A percentile compares a stretch with the other conserved stretches of the same genome.
These are phyloP conservation scores for Phoenix roebelenii DNA, from an alignment of 176 grass and related monocot genomes.

Conservation along the genomic window DNA sequence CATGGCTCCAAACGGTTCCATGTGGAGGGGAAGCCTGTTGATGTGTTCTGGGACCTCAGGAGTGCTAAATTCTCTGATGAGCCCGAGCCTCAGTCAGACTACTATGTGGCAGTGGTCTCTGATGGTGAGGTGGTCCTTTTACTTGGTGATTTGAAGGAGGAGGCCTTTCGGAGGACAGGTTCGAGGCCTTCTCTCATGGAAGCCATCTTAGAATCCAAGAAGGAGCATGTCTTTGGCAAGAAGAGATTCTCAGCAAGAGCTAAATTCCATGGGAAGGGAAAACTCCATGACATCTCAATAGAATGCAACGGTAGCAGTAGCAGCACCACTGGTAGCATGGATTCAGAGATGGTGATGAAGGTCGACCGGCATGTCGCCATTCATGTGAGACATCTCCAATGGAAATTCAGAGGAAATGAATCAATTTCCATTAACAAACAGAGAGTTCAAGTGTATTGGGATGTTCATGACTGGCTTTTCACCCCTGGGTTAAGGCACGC, in stretches of 20 bases:
- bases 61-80: constrained; percentile 54
- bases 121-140: constrained; percentile 59
- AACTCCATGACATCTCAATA: constrained; percentile 66
- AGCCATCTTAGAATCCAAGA: constrained; percentile 55
- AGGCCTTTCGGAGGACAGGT: constrained; percentile 52
- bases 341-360: constrained; percentile 76
- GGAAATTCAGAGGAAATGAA: constrained; percentile 95
- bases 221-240: constrained; percentile 85
- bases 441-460: constrained; percentile 81
- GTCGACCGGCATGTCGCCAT: constrained; percentile 45
- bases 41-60: constrained; percentile 81
- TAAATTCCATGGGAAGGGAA: constrained; percentile 57
- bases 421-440: constrained; percentile 57
- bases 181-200: constrained; percentile 47
- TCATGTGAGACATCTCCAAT: constrained; percentile 67
- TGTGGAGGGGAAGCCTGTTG: constrained; percentile 41
- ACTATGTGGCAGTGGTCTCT: constrained; percentile 63
- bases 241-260: constrained; percentile 65
- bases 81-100: constrained; percentile 58
- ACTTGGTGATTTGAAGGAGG: constrained; percentile 76
- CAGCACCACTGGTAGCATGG: constrained; percentile 31
- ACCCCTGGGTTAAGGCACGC: constrained; percentile 63
- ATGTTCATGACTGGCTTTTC: constrained; percentile 89
- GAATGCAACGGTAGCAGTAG: constrained; percentile 54
- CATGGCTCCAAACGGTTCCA: constrained; percentile 67